Evolutionary conservation across 129 eudicot species (phyloP), one percentile per base, ranked within the genome.

Genomic region (Tagetes patula): DNA sequence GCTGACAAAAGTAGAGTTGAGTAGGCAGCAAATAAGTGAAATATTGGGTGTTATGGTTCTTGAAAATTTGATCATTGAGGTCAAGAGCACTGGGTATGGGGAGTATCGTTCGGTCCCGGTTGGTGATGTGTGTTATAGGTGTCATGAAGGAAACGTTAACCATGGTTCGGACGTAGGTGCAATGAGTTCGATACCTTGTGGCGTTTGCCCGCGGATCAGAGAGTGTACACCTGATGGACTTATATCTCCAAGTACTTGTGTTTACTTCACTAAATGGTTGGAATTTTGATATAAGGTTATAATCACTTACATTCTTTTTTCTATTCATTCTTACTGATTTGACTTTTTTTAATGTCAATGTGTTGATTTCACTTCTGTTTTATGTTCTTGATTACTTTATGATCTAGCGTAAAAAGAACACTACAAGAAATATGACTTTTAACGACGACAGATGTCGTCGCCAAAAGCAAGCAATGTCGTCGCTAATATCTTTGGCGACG

Each of bases 151-250:
- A 33, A 79, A 69, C 11, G 48, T 77, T 56, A 71, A 40, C 12
- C 61, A 47, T 64, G 91, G 79, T 56, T 42, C 40, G 10, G 60
- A 56, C 39, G 34, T 38, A 2, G 89, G 85, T 7, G 85, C 85
- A 3, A 56, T 91, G 80, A 82, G 87, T 79, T 77, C 83, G 8
- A 74, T 91, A 54, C 97, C 97, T 27, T 91, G 97, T 70, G 90
- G 88, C 2, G 84, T 76, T 46, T 88, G 97, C 70, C 88, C 96
- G 0, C 71, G 88, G 64, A 88, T 88, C 49, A 72, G 48, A 37
- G 12, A 75, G 71, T 73, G 69, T 69, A 42, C 77, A 0, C 77
- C 69, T 10, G 69, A 60, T 60, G 69, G 77, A 36, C 59, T 33
- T 60, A 59, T 73, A 45, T 73, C 69, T 73, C 97, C 96, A 0